Conservation (phyloP, 208 protist species). For the Trichomonas vaginalis region DNA sequence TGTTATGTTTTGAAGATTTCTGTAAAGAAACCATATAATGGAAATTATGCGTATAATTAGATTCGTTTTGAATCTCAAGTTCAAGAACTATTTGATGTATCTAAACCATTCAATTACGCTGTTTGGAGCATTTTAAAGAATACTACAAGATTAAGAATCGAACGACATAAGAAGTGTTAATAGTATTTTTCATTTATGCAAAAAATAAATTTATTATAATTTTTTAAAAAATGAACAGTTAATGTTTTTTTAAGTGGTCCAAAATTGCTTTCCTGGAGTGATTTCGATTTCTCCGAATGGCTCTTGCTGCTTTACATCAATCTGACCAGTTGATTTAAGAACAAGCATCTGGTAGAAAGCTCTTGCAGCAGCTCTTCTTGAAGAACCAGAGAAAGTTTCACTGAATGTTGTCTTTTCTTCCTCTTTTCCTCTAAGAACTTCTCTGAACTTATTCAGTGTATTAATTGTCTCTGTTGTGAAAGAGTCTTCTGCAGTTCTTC, state of each 20-base stretch:
- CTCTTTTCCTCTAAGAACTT: background rate
- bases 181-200: too few relatives aligned
- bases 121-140: too few relatives aligned
- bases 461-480: background rate
- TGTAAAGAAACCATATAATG: too few relatives aligned
- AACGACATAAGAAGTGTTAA: too few relatives aligned
- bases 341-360: slow-evolving; percentile 12
- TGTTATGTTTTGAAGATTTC: too few relatives aligned
- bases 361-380: background rate
- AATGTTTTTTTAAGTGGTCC: background rate
- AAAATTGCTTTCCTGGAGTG: background rate
- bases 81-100: too few relatives aligned
- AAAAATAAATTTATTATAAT: too few relatives aligned
- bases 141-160: too few relatives aligned
- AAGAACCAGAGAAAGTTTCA: background rate
- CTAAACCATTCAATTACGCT: too few relatives aligned
- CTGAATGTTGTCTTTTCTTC: background rate
- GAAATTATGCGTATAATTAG: too few relatives aligned
- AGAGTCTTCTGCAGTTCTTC: background rate
- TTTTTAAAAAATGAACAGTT: background rate
- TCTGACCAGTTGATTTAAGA: background rate
- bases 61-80: too few relatives aligned
- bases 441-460: background rate
- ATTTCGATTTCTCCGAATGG: background rate
- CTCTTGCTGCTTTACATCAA: background rate